phyloP scores from a whole-genome alignment of 2,329 filamentous ascomycete genomes.

The Grosmannia huntii region DNA sequence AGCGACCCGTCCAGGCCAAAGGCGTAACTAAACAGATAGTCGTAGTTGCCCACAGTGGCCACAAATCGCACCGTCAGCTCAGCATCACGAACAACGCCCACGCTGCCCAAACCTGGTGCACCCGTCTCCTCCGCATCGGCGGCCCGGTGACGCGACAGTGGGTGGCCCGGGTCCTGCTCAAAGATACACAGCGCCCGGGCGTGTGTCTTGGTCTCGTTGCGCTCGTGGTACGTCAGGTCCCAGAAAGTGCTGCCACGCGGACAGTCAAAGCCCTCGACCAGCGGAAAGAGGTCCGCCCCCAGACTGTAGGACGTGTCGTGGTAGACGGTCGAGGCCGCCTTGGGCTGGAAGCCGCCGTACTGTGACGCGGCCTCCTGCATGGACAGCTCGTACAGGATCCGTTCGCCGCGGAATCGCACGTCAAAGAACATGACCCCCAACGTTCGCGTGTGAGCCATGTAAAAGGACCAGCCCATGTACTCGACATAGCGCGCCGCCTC shows the following conservation, averaged over 20 bases:
- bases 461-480: conserved; percentile 41
- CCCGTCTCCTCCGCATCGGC: not conserved
- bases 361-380: conserved; percentile 40
- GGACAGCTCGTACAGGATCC: conserved; percentile 38
- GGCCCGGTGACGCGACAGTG: conserved; percentile 22
- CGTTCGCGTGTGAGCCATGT: conserved; percentile 29
- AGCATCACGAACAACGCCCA: conserved; percentile 21
- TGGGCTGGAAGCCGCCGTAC: conserved; percentile 34
- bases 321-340: conserved; percentile 27
- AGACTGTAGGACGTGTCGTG: conserved; percentile 28
- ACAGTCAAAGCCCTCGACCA: conserved; percentile 30
- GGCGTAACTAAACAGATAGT: conserved; percentile 24
- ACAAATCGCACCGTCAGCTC: conserved; percentile 24
- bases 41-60: conserved; percentile 30
- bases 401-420: conserved; percentile 35
- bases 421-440: conserved; percentile 35
- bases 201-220: conserved; percentile 18
- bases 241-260: conserved; percentile 25
- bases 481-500: conserved; percentile 31
- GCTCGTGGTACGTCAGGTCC: conserved; percentile 20
- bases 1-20: conserved; percentile 24
- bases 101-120: conserved; percentile 17
- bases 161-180: conserved; percentile 23
- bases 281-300: conserved; percentile 21
- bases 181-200: conserved; percentile 25